Evolutionary conservation across 2,329 filamentous ascomycete species (phyloP), one percentile per base, ranked within the genome.

Genomic region (Torrubiella hemipterigena): DNA sequence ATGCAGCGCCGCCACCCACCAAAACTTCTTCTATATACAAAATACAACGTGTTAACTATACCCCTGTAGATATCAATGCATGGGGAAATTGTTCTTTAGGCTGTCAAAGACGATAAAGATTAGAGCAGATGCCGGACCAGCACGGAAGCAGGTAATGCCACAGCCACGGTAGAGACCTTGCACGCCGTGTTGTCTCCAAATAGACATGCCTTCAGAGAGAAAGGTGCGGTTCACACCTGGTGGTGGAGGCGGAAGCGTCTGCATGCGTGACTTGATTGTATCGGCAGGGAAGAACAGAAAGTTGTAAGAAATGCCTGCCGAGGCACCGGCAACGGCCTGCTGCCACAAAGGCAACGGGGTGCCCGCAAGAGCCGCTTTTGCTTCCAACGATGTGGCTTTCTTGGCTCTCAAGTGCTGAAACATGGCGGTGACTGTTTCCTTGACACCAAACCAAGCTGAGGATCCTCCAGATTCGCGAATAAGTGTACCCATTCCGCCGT

Each of bases 261-360:
- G 91, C 78, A 98, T 94, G 29, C 89, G 77, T 13, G 83, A 93
- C 61, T 98, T 98, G 63, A 98, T 81, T 1, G 91, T 98, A 53
- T 98, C 91, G 30, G 91, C 91, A 0, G 91, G 91, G 53, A 91
- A 98, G 65, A 96, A 95, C 15, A 93, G 61, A 51, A 96, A 96
- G 54, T 98, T 98, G 61, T 98, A 98, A 21, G 77, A 78, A 61
- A 95, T 82, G 32, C 91, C 91, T 4, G 89, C 91, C 7, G 77
- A 74, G 3, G 89, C 89, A 25, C 89, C 89, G 2, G 87, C 83
- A 14, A 84, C 52, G 49, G 93, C 84, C 54, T 93, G 86, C 57
- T 95, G 85, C 68, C 81, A 82, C 5, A 95, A 55, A 5, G 84
- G 81, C 8, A 95, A 60, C 1, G 75, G 64, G 29, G 69, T 59